Evolutionary conservation across 2,329 filamentous ascomycete genomes (phyloP).

Genomic region (Westerdykella sp.): DNA sequence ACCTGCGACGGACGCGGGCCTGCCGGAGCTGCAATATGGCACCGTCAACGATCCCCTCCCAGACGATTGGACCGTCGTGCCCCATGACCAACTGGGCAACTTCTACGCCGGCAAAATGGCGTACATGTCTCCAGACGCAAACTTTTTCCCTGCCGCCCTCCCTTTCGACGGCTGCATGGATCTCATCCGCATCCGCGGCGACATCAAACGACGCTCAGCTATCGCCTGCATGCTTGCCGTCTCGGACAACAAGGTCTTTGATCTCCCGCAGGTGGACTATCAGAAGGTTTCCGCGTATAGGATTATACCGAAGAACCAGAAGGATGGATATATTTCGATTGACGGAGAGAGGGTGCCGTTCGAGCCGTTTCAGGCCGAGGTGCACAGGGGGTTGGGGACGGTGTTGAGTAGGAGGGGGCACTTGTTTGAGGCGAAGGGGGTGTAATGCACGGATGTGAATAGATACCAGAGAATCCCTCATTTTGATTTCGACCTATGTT

Average conservation of each 20-base stretch:
- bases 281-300: constrained; percentile 83
- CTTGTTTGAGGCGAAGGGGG: constrained; percentile 57
- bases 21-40: constrained; percentile 73
- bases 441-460: constrained; percentile 6
- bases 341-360: constrained; percentile 87
- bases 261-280: constrained; percentile 70
- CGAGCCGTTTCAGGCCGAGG: constrained; percentile 83
- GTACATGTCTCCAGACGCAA: constrained; percentile 78
- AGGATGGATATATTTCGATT: constrained; percentile 79
- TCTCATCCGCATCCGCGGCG: constrained; percentile 71
- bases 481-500: too few relatives aligned
- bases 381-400: constrained; percentile 74
- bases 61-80: constrained; percentile 65
- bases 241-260: constrained; percentile 69
- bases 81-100: constrained; percentile 74
- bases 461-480: too few relatives aligned
- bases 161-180: constrained; percentile 83
- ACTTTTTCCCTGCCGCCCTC: constrained; percentile 80
- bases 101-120: constrained; percentile 96
- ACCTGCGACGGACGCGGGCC: constrained; percentile 30
- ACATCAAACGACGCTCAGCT: constrained; percentile 60
- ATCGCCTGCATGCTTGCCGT: constrained; percentile 66
- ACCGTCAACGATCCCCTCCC: constrained; percentile 73
- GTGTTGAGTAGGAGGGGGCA: constrained; percentile 71
- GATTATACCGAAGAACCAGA: constrained; percentile 62